Evolutionary conservation across 495 filamentous ascomycete species (phyloP).

Genomic region (Penicillium egyptiacum): DNA sequence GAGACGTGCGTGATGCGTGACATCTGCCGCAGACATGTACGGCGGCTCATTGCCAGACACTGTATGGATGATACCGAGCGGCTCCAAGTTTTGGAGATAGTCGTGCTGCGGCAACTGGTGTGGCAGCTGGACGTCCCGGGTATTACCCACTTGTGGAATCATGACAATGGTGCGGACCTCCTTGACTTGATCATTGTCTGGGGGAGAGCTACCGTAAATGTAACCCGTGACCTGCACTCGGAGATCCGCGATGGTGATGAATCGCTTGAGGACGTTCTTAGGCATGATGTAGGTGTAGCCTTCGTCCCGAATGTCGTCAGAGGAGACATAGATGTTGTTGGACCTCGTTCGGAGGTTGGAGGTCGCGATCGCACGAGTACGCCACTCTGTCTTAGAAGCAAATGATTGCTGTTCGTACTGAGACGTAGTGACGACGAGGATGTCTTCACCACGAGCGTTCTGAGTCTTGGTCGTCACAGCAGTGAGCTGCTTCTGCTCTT

Average conservation of each 20-base stretch:
- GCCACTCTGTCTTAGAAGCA: slow-evolving; percentile 98
- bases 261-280: slow-evolving; percentile 97
- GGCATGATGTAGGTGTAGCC: slow-evolving; percentile 97
- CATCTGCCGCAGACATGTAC: slow-evolving; percentile 93
- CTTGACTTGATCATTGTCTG: slow-evolving; percentile 95
- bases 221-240: slow-evolving; percentile 96
- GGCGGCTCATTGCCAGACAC: slow-evolving; percentile 90
- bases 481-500: slow-evolving; percentile 94
- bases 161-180: slow-evolving; percentile 95
- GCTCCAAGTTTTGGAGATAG: slow-evolving; percentile 82
- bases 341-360: slow-evolving; percentile 91
- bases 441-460: slow-evolving; percentile 96
- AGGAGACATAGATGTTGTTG: slow-evolving; percentile 99
- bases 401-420: slow-evolving; percentile 97
- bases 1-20: slow-evolving; percentile 86
- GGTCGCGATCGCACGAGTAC: slow-evolving; percentile 92
- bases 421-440: slow-evolving; percentile 96
- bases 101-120: slow-evolving; percentile 94
- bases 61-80: slow-evolving; percentile 94
- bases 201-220: slow-evolving; percentile 88
- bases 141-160: slow-evolving; percentile 94
- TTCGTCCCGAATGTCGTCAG: slow-evolving; percentile 80
- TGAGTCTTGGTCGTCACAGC: slow-evolving; percentile 98
- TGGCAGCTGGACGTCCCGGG: slow-evolving; percentile 86
- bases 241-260: slow-evolving; percentile 97